Evolutionary conservation across 116 monocot genomes (phyloP).

Genomic region (Trichopus zeylanicus): DNA sequence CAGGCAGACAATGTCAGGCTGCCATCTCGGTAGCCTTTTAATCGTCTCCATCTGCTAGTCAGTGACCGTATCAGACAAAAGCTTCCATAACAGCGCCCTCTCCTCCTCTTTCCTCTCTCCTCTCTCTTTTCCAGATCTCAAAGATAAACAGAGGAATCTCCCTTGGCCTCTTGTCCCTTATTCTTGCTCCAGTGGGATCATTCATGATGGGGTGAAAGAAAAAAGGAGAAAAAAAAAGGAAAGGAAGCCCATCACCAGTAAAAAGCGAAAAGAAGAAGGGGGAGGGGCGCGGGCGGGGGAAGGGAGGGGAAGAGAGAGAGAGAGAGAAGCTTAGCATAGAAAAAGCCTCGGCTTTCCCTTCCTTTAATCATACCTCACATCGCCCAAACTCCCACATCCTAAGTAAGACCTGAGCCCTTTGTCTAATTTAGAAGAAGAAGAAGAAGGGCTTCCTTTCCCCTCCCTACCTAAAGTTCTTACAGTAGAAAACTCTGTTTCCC

Average conservation of each 20-base stretch:
- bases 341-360: not conserved
- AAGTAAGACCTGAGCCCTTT: not conserved
- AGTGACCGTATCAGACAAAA: constrained; percentile 11
- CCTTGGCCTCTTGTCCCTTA: constrained; percentile 9
- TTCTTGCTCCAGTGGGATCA: constrained; percentile 17
- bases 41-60: constrained; percentile 1
- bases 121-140: not conserved
- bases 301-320: constrained; percentile 3
- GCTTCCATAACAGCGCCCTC: constrained; percentile 8
- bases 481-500: constrained; percentile 4
- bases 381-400: constrained; percentile 3
- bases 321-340: not conserved
- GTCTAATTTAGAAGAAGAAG: constrained; percentile 1
- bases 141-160: constrained; percentile 13
- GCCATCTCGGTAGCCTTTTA: constrained; percentile 3
- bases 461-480: constrained; percentile 16
- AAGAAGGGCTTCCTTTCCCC: constrained; percentile 17
- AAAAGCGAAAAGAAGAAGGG: not conserved
- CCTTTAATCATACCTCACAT: not conserved
- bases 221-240: not conserved
- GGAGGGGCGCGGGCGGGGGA: not conserved
- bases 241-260: constrained; percentile 6
- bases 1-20: constrained; percentile 10
- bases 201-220: constrained; percentile 10
- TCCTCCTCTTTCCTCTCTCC: not conserved